These are phyloP conservation scores for Proliferodiscus dingleyae DNA, from an alignment of 2,329 filamentous ascomycete genomes.

Conservation along the genomic window DNA sequence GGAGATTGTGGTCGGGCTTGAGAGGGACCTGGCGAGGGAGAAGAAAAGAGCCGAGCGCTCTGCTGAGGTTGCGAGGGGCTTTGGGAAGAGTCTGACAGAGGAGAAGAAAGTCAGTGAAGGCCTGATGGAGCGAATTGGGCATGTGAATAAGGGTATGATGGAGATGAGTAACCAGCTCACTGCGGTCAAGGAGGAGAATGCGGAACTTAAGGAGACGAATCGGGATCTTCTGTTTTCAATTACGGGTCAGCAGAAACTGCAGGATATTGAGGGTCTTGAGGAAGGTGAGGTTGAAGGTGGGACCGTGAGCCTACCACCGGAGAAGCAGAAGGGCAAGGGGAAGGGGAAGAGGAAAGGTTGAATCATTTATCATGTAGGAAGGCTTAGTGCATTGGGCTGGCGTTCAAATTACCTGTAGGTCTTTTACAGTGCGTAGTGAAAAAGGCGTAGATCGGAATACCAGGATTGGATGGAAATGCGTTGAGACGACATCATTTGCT, in stretches of 20 bases:
- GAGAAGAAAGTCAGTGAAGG: slow-evolving; percentile 82
- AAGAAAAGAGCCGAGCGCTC: slow-evolving; percentile 66
- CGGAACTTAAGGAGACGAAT: slow-evolving; percentile 79
- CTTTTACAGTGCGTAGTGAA: too few species aligned
- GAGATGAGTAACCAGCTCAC: slow-evolving; percentile 52
- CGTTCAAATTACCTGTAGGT: too few species aligned
- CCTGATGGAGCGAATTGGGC: slow-evolving; percentile 75
- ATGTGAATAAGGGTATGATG: slow-evolving; percentile 60
- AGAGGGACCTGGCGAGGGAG: slow-evolving; percentile 67
- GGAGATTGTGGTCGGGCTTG: slow-evolving; percentile 61
- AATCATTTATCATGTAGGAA: too few species aligned
- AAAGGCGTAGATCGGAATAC: too few species aligned
- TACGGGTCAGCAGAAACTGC: slow-evolving; percentile 73
- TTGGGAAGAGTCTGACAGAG: slow-evolving; percentile 74
- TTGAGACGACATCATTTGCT: too few species aligned
- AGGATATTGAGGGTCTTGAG: slow-evolving; percentile 65
- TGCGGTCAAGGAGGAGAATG: slow-evolving; percentile 56
- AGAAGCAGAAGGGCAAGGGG: slow-evolving; percentile 23
- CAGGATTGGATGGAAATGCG: too few species aligned
- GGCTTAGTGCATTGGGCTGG: slow-evolving; percentile 2
- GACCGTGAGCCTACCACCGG: slow-evolving; percentile 55
- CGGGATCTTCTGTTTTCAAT: slow-evolving; percentile 84
- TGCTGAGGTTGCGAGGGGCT: slow-evolving; percentile 66
- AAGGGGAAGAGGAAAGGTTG: slow-evolving; percentile 26
- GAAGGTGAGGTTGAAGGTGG: slow-evolving; percentile 73